Evolutionary conservation across 495 filamentous ascomycete species (phyloP).

Genomic region (Cercophora scortea): DNA sequence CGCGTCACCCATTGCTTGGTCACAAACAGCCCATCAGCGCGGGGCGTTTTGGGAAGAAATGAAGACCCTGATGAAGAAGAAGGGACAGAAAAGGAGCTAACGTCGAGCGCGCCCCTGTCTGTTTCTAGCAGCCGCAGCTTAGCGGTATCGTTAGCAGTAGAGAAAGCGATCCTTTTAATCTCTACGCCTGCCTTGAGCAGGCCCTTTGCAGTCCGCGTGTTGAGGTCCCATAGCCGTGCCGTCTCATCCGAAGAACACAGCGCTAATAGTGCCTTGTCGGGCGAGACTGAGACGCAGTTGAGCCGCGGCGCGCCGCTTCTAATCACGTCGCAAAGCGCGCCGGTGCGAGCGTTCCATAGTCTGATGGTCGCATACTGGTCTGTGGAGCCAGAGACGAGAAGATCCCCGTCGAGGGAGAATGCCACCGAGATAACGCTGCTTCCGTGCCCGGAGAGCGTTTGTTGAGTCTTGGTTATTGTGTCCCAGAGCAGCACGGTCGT

Average conservation of each 20-base stretch:
- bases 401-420: conserved; percentile 1
- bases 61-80: not conserved
- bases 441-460: not conserved
- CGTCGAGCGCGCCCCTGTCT: not conserved
- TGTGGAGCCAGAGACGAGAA: conserved; percentile 20
- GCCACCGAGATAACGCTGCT: not conserved
- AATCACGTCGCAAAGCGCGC: not conserved
- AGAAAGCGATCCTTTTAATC: not conserved
- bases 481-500: conserved; percentile 1
- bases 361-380: conserved; percentile 18
- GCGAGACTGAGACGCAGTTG: not conserved
- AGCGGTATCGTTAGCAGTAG: not conserved
- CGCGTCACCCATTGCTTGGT: not conserved
- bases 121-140: not conserved
- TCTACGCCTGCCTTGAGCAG: not conserved
- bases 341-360: conserved; percentile 20
- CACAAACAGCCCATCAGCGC: not conserved
- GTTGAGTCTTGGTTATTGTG: not conserved
- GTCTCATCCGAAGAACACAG: not conserved
- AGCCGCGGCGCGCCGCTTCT: not conserved
- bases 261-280: not conserved
- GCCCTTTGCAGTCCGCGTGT: not conserved
- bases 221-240: not conserved
- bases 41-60: not conserved
- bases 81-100: not conserved